Evolutionary conservation across 1,284 basidiomycete species (phyloP), one percentile per base, ranked within the genome.

Genomic region (Cutaneotrichosporon cyanovorans): DNA sequence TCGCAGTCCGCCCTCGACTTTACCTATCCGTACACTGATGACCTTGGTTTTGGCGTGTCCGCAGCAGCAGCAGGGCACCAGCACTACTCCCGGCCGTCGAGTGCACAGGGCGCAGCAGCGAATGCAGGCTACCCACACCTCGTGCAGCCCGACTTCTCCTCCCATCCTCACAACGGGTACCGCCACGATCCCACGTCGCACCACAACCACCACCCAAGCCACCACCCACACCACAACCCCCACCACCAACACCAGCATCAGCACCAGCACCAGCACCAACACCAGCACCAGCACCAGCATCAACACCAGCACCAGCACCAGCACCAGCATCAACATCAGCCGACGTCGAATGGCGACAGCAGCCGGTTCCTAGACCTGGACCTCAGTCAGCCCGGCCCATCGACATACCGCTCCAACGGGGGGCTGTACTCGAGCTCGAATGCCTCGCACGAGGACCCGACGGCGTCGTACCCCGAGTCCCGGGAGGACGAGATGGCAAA

Each of bases 311-410:
- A n/a, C n/a, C n/a, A n/a, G n/a, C n/a, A n/a, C n/a, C n/a, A n/a
- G n/a, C n/a, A n/a, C n/a, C n/a, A n/a, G n/a, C n/a, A n/a, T n/a
- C n/a, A 48, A 25, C 47, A 44, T 30, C 45, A 53, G 48, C 33
- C 46, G 44, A 42, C 39, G 31, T 18, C 43, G 25, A 22, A 49
- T 45, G 37, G 43, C 12, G 59, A 61, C 38, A 44, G 48, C 5
- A 44, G 58, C 1, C 53, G 58, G n/a, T 63, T 55, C 46, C 51
- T 63, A 25, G 62, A 62, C 46, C 42, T 61, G 36, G 60, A 61
- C 44, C 43, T 61, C 15, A 48, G 43, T 37, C 59, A 61, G 47
- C 56, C 61, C 14, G 61, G 59, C 2, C 61, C 61, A 10, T 61
- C 59, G 11, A 59, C 50, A 12, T 63, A 61, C 45, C 52, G 48